Evolutionary conservation across 768 basidiomycete species (phyloP), one percentile per base, ranked within the genome.

Genomic region (Mycena amicta): DNA sequence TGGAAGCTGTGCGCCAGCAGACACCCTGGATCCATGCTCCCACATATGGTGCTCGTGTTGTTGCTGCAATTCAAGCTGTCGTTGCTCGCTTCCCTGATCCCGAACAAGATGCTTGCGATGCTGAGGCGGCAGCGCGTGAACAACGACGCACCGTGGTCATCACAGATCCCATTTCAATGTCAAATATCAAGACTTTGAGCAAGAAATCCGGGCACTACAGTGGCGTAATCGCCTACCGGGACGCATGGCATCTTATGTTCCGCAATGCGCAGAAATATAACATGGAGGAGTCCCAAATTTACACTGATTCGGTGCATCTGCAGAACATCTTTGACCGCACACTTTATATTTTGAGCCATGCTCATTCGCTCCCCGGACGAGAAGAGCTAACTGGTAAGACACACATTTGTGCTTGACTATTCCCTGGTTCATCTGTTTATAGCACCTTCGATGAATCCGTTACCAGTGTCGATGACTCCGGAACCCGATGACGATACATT

Each of bases 21-120:
- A 46, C 53, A 5, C 60, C 39, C 30, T 62, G 60, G 60, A 4
- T 33, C 37, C 53, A 46, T 43, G 43, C 56, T 23, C 37, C 54
- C 1, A 20, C 8, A 22, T 57, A 50, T 29, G 60, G 56, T 2
- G 18, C 2, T 2, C 37, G 57, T 16, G 56, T 62, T 20, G 56
- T 62, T 16, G n/a, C n/a, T 2, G 46, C 52, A 3, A 53, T 62
- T 5, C 22, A 41, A 43, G 23, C 25, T 5, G 28, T 53, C 15
- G 29, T 61, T n/a, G 22, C 41, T 3, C 20, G 23, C 6, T 41
- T 33, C 37, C 63, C 52, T 18, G 59, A 60, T 47, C 3, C 30
- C 11, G 49, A 54, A 23, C n/a, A 4, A 0, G 15, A 39, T 27
- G 58, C 53, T 26, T 2, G 47, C 47, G 30, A 49, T 15, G 18